Evolutionary conservation across 2,329 filamentous ascomycete species (phyloP).

Genomic region (Penicillium hesseltinei): DNA sequence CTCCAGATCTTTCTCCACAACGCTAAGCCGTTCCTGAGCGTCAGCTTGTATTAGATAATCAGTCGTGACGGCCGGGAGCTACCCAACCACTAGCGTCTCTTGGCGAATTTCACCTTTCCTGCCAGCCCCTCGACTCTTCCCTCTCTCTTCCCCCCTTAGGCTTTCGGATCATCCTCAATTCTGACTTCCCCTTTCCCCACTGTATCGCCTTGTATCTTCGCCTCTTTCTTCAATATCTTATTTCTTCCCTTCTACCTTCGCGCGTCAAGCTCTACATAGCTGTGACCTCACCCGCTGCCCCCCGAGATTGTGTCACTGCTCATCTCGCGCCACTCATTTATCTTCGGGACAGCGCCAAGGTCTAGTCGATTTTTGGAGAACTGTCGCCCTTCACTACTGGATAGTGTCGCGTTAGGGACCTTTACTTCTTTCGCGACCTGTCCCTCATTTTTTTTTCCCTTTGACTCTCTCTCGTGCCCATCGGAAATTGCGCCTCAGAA

Average conservation of each 20-base stretch:
- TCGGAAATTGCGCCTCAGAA: not conserved
- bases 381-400: conserved; percentile 4
- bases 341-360: conserved; percentile 3
- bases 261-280: conserved; percentile 7
- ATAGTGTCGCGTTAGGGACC: conserved; percentile 11
- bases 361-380: conserved; percentile 2
- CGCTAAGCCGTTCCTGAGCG: conserved; percentile 20
- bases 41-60: conserved; percentile 18
- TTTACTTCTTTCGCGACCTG: not conserved
- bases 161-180: conserved; percentile 15
- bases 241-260: conserved; percentile 4
- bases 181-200: conserved; percentile 8
- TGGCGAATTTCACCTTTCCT: conserved; percentile 29
- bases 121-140: conserved; percentile 29
- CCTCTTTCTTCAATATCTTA: conserved; percentile 4
- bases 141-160: conserved; percentile 19
- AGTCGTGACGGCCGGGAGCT: conserved; percentile 24
- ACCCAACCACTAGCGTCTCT: conserved; percentile 27
- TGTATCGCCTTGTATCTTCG: conserved; percentile 5
- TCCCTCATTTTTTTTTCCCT: not conserved
- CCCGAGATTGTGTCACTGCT: conserved; percentile 7
- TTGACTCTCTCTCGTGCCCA: not conserved
- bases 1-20: conserved; percentile 24
- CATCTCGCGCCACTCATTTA: conserved; percentile 9
- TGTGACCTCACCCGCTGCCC: conserved; percentile 8